Base-by-base conservation (phyloP, 2,329 filamentous ascomycete species). In the Aspergillus terreus region DNA sequence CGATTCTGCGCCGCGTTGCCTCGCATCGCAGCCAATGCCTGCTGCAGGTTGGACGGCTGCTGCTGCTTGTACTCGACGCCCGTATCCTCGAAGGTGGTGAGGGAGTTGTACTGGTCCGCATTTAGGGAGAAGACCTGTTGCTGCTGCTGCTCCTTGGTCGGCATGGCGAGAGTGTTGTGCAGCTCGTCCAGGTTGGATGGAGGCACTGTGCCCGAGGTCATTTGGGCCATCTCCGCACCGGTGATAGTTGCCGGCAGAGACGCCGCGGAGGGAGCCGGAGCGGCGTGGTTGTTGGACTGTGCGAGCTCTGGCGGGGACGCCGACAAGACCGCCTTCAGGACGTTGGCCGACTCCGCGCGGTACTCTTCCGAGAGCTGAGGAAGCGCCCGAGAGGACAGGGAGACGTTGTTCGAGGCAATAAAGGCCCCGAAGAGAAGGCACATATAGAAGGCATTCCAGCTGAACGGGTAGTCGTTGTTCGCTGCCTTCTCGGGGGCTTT, bases 371-470 rank as follows among this genome's bases (percentile, higher is more conserved):
- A 74, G 14, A 77, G 61, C 41, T 71, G 65, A 7, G 74, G 73
- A 32, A 76, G 85, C 60, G 84, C 83, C 36, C 85, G 83, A 40
- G 71, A 60, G 4, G 73, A 62, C n/a, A 81, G 76, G 17, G 85
- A 79, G 42, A 84, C 82, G 60, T 84, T 84, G 74, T 92, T 95
- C 30, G 92, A 96, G 56, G 94, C 87, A 62, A 97, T 91, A 68
- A 96, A 96, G 48, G 94, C 94, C 67, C 94, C 94, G 58, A 96
- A 92, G 49, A 99, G 87, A 67, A 99, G 88, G 61, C 96, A 88
- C 90, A 96, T 95, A 87, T 70, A 97, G 80, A 63, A 97, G 76
- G 64, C 90, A 83, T 77, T 76, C 74, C 74, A 77, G 65, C 74
- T 76, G 64, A 76, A 76, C 47, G 90, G 89, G 63, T 92, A 88